phyloP scores from a whole-genome alignment of 2,329 filamentous ascomycete species.

The Botrytis paeoniae region DNA sequence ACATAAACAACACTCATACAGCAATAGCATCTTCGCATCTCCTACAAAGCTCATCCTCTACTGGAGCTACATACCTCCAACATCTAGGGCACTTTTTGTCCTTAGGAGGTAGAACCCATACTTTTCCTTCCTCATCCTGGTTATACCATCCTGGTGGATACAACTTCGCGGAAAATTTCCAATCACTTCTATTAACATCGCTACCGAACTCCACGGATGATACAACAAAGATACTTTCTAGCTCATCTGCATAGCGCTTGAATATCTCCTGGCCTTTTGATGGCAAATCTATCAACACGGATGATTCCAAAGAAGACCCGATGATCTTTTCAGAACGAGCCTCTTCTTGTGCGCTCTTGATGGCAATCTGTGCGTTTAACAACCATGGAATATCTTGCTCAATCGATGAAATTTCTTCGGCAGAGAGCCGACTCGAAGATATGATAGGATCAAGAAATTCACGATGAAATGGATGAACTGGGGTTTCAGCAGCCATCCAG shows the following conservation, averaged over 20 bases:
- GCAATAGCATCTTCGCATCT: constrained; percentile 59
- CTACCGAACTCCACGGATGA: constrained; percentile 56
- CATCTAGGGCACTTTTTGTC: constrained; percentile 78
- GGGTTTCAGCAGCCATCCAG: constrained; percentile 50
- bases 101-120: constrained; percentile 43
- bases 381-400: constrained; percentile 30
- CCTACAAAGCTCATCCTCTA: constrained; percentile 63
- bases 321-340: constrained; percentile 69
- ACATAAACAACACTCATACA: neutral
- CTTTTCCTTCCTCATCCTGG: constrained; percentile 22
- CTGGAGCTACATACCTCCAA: constrained; percentile 79
- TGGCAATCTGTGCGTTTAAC: constrained; percentile 51
- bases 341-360: constrained; percentile 73
- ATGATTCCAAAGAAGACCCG: constrained; percentile 77
- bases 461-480: constrained; percentile 45
- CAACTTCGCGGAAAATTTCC: constrained; percentile 39
- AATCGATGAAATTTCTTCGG: constrained; percentile 6
- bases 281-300: constrained; percentile 56
- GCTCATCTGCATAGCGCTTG: constrained; percentile 40
- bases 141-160: constrained; percentile 23
- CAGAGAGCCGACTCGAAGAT: constrained; percentile 1
- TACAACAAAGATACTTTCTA: constrained; percentile 63
- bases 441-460: constrained; percentile 28
- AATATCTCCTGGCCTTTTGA: constrained; percentile 35
- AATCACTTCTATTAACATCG: constrained; percentile 45